phyloP scores from a whole-genome alignment of 441 rosid genomes.

The Theobroma grandiflorum region DNA sequence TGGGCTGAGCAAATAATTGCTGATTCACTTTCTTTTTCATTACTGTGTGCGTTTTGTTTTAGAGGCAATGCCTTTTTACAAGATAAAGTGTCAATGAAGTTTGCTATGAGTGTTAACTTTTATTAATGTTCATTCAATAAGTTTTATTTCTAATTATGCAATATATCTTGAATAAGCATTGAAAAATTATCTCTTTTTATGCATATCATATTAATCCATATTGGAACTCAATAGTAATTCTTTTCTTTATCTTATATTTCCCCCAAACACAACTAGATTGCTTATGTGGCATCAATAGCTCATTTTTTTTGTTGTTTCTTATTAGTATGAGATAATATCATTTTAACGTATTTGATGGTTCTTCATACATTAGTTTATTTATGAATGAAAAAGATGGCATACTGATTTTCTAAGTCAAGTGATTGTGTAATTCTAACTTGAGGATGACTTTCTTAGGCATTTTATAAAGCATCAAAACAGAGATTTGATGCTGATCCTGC shows the following conservation, averaged over 20 bases:
- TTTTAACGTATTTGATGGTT: not conserved
- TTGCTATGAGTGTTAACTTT: not conserved
- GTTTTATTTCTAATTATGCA: not conserved
- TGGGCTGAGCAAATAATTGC: not conserved
- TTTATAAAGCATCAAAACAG: constrained; percentile 82
- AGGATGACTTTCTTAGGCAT: constrained; percentile 50
- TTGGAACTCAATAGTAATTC: constrained; percentile 1
- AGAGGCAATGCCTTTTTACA: not conserved
- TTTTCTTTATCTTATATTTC: not conserved
- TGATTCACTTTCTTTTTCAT: not conserved
- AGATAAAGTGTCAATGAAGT: not conserved
- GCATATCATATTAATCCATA: not conserved
- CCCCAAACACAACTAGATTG: not conserved
- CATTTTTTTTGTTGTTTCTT: not conserved
- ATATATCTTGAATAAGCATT: constrained; percentile 1
- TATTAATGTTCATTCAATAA: constrained; percentile 3
- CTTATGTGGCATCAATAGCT: not conserved
- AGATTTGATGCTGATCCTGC: constrained; percentile 73
- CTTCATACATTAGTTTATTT: not conserved
- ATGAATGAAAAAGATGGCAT: not conserved
- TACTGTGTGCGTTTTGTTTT: not conserved
- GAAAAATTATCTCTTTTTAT: not conserved
- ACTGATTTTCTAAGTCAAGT: not conserved
- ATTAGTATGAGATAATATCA: not conserved
- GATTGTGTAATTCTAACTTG: constrained; percentile 30